A percentile compares a stretch with the other conserved stretches of the same genome.
Evolutionary conservation across 257 asterid species (phyloP).

Genomic region (Przewalskia tangutica): DNA sequence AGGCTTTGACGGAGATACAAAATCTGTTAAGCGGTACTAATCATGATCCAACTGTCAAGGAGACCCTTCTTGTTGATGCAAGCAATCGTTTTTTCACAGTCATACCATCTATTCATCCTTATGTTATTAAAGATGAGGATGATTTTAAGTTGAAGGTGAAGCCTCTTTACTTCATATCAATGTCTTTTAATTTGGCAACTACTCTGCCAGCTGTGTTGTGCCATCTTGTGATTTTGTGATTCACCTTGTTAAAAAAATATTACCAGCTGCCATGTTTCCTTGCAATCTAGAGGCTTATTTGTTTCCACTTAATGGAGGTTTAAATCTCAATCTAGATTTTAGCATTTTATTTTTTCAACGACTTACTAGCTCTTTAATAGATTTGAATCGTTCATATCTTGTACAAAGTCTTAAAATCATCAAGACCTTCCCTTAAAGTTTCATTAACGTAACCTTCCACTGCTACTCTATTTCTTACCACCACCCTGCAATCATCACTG

Average conservation of each 20-base stretch:
- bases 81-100: slow-evolving; percentile 93
- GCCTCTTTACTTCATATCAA: background rate
- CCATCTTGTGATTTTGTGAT: background rate
- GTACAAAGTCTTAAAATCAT: background rate
- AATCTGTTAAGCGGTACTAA: slow-evolving; percentile 38
- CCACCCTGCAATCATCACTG: background rate
- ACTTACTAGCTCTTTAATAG: background rate
- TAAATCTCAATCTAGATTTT: background rate
- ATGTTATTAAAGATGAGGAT: slow-evolving; percentile 71
- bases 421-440: background rate
- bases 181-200: background rate
- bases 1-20: slow-evolving; percentile 93
- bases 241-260: background rate
- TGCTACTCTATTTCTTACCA: background rate
- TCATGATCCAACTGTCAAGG: slow-evolving; percentile 42
- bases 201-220: background rate
- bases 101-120: slow-evolving; percentile 93
- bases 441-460: background rate
- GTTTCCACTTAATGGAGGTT: background rate
- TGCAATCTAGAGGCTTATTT: background rate
- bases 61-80: slow-evolving; percentile 74
- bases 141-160: slow-evolving; percentile 77
- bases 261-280: background rate
- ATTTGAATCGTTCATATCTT: background rate
- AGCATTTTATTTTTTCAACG: background rate